A percentile compares a stretch with the other conserved stretches of the same genome.
Conservation (phyloP, 140 eudicot genomes). For the Bidens hawaiensis region DNA sequence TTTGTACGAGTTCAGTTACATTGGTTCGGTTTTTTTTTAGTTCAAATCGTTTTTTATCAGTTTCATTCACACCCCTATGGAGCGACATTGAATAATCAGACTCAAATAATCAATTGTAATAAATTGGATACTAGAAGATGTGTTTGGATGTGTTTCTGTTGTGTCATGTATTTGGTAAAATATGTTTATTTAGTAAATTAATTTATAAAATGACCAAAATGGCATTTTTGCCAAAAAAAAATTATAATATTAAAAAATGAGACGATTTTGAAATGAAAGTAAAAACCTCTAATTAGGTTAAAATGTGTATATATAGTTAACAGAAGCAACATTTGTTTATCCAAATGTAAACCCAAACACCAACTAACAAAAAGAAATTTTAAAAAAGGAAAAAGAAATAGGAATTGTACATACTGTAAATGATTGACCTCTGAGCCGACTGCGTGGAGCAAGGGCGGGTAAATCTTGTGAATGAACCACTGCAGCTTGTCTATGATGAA, state of each 20-base stretch:
- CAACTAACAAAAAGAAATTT: not conserved
- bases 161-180: not conserved
- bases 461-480: conserved; percentile 85
- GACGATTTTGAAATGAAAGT: not conserved
- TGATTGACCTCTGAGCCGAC: conserved; percentile 85
- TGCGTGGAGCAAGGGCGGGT: conserved; percentile 85
- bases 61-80: no score
- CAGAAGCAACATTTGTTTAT: conserved; percentile 1
- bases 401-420: conserved; percentile 46
- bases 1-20: no score
- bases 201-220: not conserved
- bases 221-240: not conserved
- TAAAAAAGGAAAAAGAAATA: no score
- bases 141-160: not conserved
- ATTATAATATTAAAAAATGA: no score
- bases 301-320: not conserved
- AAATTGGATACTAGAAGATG: not conserved
- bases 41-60: no score
- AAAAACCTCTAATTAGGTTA: not conserved
- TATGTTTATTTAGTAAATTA: not conserved
- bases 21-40: no score
- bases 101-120: not conserved
- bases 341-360: not conserved
- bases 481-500: conserved; percentile 97
- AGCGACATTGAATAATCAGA: not conserved